These are phyloP conservation scores for Ceratobasidium papillatum DNA, from an alignment of 1,284 basidiomycete genomes.

Conservation along the genomic window DNA sequence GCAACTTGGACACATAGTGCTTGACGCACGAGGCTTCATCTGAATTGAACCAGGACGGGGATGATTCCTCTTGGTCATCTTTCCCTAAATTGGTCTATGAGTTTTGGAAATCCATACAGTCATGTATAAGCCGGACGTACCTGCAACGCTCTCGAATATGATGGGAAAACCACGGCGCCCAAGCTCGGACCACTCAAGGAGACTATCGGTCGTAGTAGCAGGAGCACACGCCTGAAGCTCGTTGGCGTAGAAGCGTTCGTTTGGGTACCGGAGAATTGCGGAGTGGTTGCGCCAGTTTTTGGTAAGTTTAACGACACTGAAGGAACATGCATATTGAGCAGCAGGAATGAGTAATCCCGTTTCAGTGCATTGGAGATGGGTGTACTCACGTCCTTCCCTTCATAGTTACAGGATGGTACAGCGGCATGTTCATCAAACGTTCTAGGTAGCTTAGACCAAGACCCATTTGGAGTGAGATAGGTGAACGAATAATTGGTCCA, in stretches of 20 bases:
- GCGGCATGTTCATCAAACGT: constrained; percentile 61
- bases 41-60: constrained; percentile 73
- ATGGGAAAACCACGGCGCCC: constrained; percentile 63
- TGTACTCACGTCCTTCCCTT: constrained; percentile 57
- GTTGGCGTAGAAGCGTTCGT: constrained; percentile 63
- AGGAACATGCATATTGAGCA: background rate
- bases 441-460: constrained; percentile 65
- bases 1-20: constrained; percentile 56
- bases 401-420: constrained; percentile 57
- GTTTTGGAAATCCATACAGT: background rate
- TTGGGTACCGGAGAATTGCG: constrained; percentile 66
- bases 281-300: constrained; percentile 68
- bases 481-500: constrained; percentile 66
- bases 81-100: constrained; percentile 45
- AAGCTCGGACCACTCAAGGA: constrained; percentile 54
- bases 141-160: constrained; percentile 65
- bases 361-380: background rate
- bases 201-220: constrained; percentile 51
- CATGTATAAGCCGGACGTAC: constrained; percentile 49
- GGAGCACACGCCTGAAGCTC: constrained; percentile 60
- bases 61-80: constrained; percentile 66
- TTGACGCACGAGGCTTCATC: constrained; percentile 65
- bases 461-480: constrained; percentile 59
- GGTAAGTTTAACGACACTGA: constrained; percentile 65
- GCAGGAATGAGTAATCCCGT: background rate